Evolutionary conservation across 352 stramenopile species (phyloP).

Genomic region (Globisporangium okanoganense): DNA sequence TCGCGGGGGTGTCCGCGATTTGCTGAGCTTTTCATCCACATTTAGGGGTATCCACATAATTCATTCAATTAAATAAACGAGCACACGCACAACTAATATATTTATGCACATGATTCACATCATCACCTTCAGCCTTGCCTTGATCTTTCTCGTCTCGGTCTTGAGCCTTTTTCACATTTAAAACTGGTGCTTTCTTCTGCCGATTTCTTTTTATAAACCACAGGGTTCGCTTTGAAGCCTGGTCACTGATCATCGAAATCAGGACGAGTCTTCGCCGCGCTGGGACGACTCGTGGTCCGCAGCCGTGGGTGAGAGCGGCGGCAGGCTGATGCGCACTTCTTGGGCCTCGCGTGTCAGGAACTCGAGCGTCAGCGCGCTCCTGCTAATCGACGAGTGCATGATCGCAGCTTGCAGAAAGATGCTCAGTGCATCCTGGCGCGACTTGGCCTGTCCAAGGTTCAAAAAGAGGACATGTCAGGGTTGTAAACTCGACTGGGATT

Average conservation of each 20-base stretch:
- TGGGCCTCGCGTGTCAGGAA: conserved; percentile 72
- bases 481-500: background rate
- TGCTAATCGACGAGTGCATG: conserved; percentile 78
- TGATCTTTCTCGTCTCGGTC: background rate
- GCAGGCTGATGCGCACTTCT: conserved; percentile 77
- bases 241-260: conserved; percentile 5
- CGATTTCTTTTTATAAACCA: background rate
- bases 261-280: conserved; percentile 40
- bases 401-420: conserved; percentile 75
- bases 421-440: conserved; percentile 73
- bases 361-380: conserved; percentile 64
- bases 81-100: background rate
- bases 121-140: background rate
- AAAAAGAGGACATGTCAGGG: background rate
- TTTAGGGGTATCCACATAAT: background rate
- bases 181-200: background rate
- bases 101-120: background rate
- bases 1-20: background rate
- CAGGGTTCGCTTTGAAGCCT: background rate
- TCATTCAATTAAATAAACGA: background rate
- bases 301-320: conserved; percentile 59
- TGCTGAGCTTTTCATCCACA: conserved; percentile 1
- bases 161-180: background rate
- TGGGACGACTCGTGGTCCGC: conserved; percentile 23
- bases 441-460: conserved; percentile 33